Conservation (phyloP, 352 stramenopile genomes). For the Phytophthora tubulina region DNA sequence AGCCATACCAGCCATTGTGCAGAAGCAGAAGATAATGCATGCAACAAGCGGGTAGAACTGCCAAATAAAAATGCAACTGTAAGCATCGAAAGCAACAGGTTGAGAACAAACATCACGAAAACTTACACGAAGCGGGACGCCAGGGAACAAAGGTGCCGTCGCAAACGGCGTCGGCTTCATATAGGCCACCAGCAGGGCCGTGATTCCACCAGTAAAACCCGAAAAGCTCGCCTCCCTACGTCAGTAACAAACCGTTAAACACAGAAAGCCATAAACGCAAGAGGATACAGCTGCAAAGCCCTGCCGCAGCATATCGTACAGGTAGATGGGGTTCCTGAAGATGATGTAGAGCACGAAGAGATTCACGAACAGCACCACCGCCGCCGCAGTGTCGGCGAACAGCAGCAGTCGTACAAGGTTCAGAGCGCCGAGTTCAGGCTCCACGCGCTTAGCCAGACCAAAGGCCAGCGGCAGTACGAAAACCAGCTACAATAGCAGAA, state of each 20-base stretch:
- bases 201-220: conserved; percentile 82
- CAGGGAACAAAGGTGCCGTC: conserved; percentile 60
- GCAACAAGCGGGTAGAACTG: conserved; percentile 80
- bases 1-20: conserved; percentile 55
- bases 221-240: conserved; percentile 75
- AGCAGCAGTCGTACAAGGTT: conserved; percentile 76
- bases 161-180: conserved; percentile 80
- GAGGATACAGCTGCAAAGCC: not conserved
- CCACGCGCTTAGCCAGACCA: conserved; percentile 78
- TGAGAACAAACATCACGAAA: not conserved
- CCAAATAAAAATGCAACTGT: conserved; percentile 9
- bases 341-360: conserved; percentile 88
- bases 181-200: conserved; percentile 80
- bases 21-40: conserved; percentile 57
- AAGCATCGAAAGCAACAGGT: conserved; percentile 1
- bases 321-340: conserved; percentile 77
- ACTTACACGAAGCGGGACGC: conserved; percentile 74
- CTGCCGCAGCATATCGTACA: conserved; percentile 51
- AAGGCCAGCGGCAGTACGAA: conserved; percentile 74
- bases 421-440: conserved; percentile 71
- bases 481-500: conserved; percentile 54
- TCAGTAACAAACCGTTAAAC: conserved; percentile 16
- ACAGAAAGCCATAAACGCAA: not conserved
- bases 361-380: conserved; percentile 80
- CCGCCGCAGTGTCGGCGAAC: conserved; percentile 78